Evolutionary conservation across 495 filamentous ascomycete genomes (phyloP).

Genomic region (Pseudevernia furfuracea): DNA sequence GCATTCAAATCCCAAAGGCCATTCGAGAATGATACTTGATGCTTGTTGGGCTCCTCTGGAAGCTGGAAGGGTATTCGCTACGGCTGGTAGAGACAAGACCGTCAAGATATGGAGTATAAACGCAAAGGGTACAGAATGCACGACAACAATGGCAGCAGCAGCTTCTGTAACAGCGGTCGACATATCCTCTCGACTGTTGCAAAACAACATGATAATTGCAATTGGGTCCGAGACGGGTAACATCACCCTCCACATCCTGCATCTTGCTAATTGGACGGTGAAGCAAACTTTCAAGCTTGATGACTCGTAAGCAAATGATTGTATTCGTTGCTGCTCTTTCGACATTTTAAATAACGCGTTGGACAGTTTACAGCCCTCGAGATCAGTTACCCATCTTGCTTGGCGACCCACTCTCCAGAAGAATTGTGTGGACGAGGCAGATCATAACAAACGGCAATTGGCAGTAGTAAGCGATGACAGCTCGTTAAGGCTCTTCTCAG

Average conservation of each 20-base stretch:
- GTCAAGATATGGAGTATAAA: conserved; percentile 67
- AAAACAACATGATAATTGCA: conserved; percentile 49
- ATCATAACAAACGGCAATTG: conserved; percentile 41
- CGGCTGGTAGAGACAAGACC: conserved; percentile 77
- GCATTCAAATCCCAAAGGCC: conserved; percentile 69
- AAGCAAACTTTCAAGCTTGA: conserved; percentile 31
- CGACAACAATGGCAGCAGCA: conserved; percentile 45
- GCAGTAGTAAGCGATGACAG: conserved; percentile 79
- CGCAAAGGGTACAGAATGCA: conserved; percentile 36
- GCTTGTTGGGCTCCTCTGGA: conserved; percentile 64
- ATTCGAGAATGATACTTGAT: conserved; percentile 84
- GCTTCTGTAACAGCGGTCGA: conserved; percentile 71
- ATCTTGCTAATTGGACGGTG: conserved; percentile 39
- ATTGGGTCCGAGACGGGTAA: conserved; percentile 52
- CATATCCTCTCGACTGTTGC: conserved; percentile 42
- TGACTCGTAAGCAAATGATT: conserved; percentile 9
- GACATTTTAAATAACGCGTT: conserved; percentile 26
- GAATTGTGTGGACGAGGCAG: conserved; percentile 20
- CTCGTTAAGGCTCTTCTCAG: conserved; percentile 63
- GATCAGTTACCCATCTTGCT: conserved; percentile 62
- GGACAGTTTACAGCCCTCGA: conserved; percentile 53
- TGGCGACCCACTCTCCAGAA: conserved; percentile 56
- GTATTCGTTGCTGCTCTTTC: conserved; percentile 3
- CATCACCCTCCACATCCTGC: conserved; percentile 36
- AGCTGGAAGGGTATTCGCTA: conserved; percentile 57